Evolutionary conservation across 495 filamentous ascomycete genomes (phyloP).

Genomic region (Aspergillus sparsus): DNA sequence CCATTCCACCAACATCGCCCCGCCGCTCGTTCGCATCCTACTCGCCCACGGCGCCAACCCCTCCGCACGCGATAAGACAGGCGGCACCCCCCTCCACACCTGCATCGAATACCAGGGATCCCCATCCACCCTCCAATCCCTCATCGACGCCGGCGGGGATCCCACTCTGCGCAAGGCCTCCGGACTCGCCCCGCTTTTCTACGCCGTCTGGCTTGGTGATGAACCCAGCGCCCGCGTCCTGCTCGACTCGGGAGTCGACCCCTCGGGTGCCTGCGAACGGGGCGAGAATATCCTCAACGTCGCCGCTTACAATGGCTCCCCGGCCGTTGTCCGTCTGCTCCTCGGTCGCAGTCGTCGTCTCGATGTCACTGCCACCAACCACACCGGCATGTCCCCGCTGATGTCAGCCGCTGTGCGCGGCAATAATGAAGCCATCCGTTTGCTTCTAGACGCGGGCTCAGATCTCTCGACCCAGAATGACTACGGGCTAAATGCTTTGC

Average conservation of each 20-base stretch:
- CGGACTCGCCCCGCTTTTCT: constrained; percentile 63
- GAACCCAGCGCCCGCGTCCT: constrained; percentile 2
- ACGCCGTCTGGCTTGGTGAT: constrained; percentile 74
- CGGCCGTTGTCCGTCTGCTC: not conserved
- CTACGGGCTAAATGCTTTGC: constrained; percentile 1
- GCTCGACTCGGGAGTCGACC: not conserved
- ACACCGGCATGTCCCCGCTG: constrained; percentile 3
- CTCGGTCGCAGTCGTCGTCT: not conserved
- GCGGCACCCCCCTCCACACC: constrained; percentile 4
- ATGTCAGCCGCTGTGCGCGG: constrained; percentile 3
- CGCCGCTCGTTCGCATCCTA: constrained; percentile 1
- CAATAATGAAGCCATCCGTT: not conserved
- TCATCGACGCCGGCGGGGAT: not conserved
- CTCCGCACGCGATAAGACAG: constrained; percentile 2
- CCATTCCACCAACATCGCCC: too few relatives aligned
- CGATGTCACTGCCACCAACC: not conserved
- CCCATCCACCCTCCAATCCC: not conserved
- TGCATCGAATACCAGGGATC: not conserved
- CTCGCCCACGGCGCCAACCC: constrained; percentile 4
- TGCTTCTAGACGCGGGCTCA: not conserved
- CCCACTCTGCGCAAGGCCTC: constrained; percentile 1
- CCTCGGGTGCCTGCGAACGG: not conserved
- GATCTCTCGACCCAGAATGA: not conserved
- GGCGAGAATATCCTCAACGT: constrained; percentile 8
- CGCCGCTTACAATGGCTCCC: constrained; percentile 2